Evolutionary conservation across 129 eudicot species (phyloP).

Genomic region (Centrapalus pauciflorus): DNA sequence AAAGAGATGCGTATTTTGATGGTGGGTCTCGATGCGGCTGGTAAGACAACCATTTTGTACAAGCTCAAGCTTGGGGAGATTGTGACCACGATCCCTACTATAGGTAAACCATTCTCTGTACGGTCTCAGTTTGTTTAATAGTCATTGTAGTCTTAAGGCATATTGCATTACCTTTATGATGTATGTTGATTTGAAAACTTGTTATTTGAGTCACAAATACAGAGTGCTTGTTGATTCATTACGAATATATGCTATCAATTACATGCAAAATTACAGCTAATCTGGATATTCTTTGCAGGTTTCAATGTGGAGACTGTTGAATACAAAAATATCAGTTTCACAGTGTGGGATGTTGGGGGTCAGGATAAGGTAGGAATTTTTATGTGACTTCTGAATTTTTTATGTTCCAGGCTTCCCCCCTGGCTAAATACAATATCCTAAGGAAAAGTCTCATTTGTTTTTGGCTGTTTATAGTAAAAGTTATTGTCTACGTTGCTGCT

Average conservation of each 20-base stretch:
- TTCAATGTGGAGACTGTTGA: conserved; percentile 99
- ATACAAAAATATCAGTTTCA: conserved; percentile 98
- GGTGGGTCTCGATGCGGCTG: conserved; percentile 99
- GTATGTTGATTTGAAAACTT: not conserved
- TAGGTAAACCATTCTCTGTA: conserved; percentile 50
- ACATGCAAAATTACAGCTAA: not conserved
- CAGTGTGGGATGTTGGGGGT: conserved; percentile 99
- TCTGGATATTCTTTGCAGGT: conserved; percentile 39
- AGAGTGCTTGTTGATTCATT: not conserved
- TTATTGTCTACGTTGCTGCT: not conserved
- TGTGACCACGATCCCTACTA: conserved; percentile 95
- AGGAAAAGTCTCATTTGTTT: not conserved
- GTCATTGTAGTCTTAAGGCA: not conserved
- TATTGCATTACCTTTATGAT: not conserved
- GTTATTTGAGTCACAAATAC: not conserved
- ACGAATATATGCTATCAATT: not conserved
- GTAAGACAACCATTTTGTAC: conserved; percentile 97
- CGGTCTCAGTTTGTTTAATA: conserved; percentile 7
- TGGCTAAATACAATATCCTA: not conserved
- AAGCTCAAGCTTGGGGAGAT: conserved; percentile 99
- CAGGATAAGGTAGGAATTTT: conserved; percentile 86
- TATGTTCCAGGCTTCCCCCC: not conserved
- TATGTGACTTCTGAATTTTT: not conserved
- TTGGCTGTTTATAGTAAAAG: not conserved
- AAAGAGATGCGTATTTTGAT: conserved; percentile 96